These are phyloP conservation scores for Blastocrithidia nonstop DNA, from an alignment of 208 protist genomes.

Conservation along the genomic window DNA sequence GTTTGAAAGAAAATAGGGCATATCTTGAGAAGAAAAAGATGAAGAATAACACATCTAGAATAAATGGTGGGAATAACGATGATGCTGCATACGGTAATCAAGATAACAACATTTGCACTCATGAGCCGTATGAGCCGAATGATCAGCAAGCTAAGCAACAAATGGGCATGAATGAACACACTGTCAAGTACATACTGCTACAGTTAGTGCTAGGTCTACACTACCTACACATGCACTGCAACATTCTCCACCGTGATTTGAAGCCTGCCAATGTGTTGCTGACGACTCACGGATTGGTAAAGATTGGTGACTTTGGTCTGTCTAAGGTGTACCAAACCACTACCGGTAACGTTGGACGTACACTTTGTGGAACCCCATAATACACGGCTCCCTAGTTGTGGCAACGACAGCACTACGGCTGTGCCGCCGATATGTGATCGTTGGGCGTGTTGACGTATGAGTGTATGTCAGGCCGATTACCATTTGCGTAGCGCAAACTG, in stretches of 20 bases:
- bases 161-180: not conserved
- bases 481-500: conserved; percentile 33
- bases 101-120: conserved; percentile 10
- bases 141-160: not conserved
- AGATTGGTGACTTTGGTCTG: conserved; percentile 80
- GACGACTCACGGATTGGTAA: conserved; percentile 30
- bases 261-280: conserved; percentile 74
- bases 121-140: conserved; percentile 6
- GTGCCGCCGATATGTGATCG: conserved; percentile 85
- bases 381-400: conserved; percentile 86
- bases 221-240: conserved; percentile 53
- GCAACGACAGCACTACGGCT: conserved; percentile 71
- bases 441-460: conserved; percentile 73
- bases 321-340: conserved; percentile 31
- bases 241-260: conserved; percentile 67
- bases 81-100: not conserved
- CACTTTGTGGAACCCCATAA: conserved; percentile 70
- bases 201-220: conserved; percentile 62
- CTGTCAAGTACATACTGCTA: conserved; percentile 30
- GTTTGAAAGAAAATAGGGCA: no score
- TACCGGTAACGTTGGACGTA: conserved; percentile 24
- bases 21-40: no score
- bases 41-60: not conserved
- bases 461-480: conserved; percentile 42
- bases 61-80: not conserved